Evolutionary conservation across 2,329 filamentous ascomycete species (phyloP), one percentile per base, ranked within the genome.

Genomic region (Myrmaecium sp.): DNA sequence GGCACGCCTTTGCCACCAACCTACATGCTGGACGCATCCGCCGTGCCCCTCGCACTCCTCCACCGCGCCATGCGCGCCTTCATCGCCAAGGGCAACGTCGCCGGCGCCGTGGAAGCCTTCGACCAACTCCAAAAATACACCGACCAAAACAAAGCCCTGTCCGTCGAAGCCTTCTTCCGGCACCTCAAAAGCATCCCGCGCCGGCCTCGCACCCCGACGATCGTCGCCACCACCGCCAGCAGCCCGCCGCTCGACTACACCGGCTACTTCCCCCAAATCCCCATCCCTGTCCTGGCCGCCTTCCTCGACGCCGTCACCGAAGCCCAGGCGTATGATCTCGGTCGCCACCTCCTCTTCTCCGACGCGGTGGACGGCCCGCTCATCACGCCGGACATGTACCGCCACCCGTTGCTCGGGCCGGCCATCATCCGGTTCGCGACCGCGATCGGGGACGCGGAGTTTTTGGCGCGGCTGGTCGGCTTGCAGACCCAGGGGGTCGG

Each of bases 341-440:
- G 61, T 4, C 51, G 57, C 17, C 68, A 60, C 58, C 44, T 73
- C 8, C 44, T 72, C 1, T 56, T 59, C 29, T 59, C 57, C 1
- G 38, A 55, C 6, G 64, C 66, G 34, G 35, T 64, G 9, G 64
- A 69, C 35, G 64, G 62, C 0, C 62, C 65, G n/a, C 33, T 63
- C 3, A 64, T 72, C 14, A 45, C 55, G 13, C 36, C 41, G 8
- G 38, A 41, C 12, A 34, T 56, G 14, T 69, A 67, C 35, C 39
- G 39, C 3, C 46, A 66, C 33, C 55, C 55, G 16, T 47, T 48
- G 25, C 46, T 73, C 14, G 54, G 60, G 3, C 58, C 66, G 8
- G 57, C 64, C 1, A 47, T 73, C 15, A 51, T 69, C 17, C 57
- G 61, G 11, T 70, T 66, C 36, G 66, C 65, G 5, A 49, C 57